Base-by-base conservation (phyloP, 2,329 filamentous ascomycete species). In the Drechslera avenae region DNA sequence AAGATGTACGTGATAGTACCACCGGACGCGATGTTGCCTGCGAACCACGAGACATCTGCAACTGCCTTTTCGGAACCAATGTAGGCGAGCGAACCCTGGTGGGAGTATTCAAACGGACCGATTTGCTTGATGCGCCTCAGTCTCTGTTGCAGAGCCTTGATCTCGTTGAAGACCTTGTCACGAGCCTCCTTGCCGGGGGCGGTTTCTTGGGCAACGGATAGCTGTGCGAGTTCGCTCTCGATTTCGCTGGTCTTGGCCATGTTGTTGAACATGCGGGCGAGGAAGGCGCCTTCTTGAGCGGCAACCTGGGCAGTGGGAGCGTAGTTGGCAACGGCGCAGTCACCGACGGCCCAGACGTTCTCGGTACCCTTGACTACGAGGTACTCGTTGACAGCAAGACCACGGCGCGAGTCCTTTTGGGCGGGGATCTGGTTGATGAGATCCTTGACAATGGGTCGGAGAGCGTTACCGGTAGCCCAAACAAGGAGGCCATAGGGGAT, bases 31-130 rank as follows among this genome's bases (percentile, higher is more conserved):
- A 99, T 84, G 80, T 97, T 99, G 62, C 94, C 94, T 69, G 94
- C 95, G 79, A 95, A 86, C 93, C 94, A 99, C 73, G 86, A 90
- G 69, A 99, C 91, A 78, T 99, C 94, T 56, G 94, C 94, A 52
- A 99, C 94, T 41, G 94, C 94, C 83, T 93, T 93, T 75, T 99
- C 94, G 76, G 90, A 95, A 57, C 94, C 94, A 78, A 99, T 99
- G 79, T 99, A 99, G 42, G 94, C 94, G 76, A 99, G 78, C 66
- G 88, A 93, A 62, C 94, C 94, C 80, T 99, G 92, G 81, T 99
- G 94, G 32, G 90, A 94, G 84, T 99, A 99, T 79, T 95, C 88
- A 82, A 99, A 99, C 45, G 94, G 94, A 73, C 94, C 95, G 76
- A 97, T 87, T 75, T 96, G 89, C 83, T 96, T 96, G 75, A 94